Evolutionary conservation across 805 yeast species (phyloP).

Genomic region (Yarrowia phangngaensis): DNA sequence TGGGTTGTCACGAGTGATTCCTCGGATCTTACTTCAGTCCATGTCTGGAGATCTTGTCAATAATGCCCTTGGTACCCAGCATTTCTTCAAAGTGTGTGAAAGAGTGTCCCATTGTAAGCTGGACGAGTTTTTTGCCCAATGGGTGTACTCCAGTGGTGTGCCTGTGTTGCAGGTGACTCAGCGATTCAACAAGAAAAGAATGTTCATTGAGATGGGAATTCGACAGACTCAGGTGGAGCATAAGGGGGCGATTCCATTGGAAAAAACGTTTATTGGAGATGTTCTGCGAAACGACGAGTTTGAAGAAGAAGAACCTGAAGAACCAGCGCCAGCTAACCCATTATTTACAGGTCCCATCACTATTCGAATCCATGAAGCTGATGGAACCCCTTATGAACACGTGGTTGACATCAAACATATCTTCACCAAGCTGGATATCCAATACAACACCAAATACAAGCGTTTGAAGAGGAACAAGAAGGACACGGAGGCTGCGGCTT

Average conservation of each 20-base stretch:
- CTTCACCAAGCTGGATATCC: constrained; percentile 84
- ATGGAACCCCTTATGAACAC: constrained; percentile 98
- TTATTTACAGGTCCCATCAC: constrained; percentile 90
- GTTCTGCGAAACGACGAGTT: constrained; percentile 39
- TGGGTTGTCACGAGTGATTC: constrained; percentile 86
- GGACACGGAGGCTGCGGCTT: constrained; percentile 37
- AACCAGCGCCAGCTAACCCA: constrained; percentile 33
- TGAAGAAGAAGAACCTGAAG: constrained; percentile 19
- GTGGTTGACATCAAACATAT: constrained; percentile 86
- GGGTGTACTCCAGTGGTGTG: constrained; percentile 87
- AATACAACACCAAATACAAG: constrained; percentile 89
- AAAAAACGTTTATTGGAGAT: constrained; percentile 41
- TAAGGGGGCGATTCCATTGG: constrained; percentile 32
- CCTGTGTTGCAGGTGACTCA: constrained; percentile 89
- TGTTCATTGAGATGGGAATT: constrained; percentile 91
- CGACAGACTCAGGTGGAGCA: constrained; percentile 80
- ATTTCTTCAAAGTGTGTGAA: constrained; percentile 92
- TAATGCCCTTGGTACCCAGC: constrained; percentile 71
- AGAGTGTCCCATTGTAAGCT: constrained; percentile 83
- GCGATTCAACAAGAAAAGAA: constrained; percentile 86
- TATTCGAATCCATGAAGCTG: constrained; percentile 93
- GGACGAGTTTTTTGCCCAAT: constrained; percentile 81
- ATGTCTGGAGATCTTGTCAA: constrained; percentile 89
- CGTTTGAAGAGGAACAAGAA: constrained; percentile 60
- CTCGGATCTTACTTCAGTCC: constrained; percentile 85